Evolutionary conservation across 176 grass and related monocot genomes (phyloP).

Genomic region (Bromus sterilis): DNA sequence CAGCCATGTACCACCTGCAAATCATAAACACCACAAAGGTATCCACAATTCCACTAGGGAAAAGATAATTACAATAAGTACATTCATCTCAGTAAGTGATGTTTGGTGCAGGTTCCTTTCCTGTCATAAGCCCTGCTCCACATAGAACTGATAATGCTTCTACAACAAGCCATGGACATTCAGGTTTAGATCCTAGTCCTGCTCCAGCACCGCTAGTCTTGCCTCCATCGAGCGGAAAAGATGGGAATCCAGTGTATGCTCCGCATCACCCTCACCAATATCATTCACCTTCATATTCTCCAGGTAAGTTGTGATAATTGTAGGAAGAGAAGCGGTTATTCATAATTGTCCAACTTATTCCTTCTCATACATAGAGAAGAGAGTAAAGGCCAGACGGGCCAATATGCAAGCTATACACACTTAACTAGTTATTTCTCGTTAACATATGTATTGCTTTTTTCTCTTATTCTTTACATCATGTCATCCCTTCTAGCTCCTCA

Average conservation of each 20-base stretch:
- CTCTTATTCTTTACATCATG: slow-evolving; percentile 4
- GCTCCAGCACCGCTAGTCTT: slow-evolving; percentile 43
- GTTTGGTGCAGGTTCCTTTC: slow-evolving; percentile 48
- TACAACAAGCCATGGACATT: slow-evolving; percentile 36
- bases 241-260: slow-evolving; percentile 41
- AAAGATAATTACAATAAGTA: neutral
- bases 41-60: neutral
- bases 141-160: slow-evolving; percentile 39
- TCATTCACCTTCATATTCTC: slow-evolving; percentile 30
- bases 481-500: slow-evolving; percentile 35
- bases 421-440: neutral
- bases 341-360: neutral
- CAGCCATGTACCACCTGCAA: slow-evolving; percentile 30
- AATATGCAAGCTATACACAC: neutral
- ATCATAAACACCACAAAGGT: slow-evolving; percentile 36
- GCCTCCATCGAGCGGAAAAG: slow-evolving; percentile 36
- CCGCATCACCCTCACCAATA: slow-evolving; percentile 27
- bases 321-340: neutral
- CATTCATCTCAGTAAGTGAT: slow-evolving; percentile 6
- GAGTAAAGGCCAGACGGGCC: neutral
- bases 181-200: slow-evolving; percentile 34
- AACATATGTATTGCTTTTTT: slow-evolving; percentile 1
- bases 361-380: neutral
- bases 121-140: slow-evolving; percentile 52
- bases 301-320: slow-evolving; percentile 32